Evolutionary conservation across 164 flowering plant species (phyloP), one percentile per base, ranked within the genome.

Genomic region (Malania oleifera): DNA sequence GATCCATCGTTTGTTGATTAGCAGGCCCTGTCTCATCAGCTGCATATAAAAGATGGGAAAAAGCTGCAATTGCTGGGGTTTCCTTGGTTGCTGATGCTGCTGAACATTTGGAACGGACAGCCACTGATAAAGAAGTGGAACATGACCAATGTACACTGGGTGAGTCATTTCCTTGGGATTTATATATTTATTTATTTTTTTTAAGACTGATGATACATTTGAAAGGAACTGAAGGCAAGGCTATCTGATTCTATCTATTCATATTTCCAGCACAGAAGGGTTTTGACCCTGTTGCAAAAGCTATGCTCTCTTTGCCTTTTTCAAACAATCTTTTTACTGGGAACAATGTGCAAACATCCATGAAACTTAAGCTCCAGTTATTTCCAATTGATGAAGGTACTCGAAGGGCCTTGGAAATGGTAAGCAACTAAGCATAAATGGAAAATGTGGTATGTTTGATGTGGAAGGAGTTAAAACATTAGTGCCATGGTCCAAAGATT

Each of bases 41-140:
- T 70, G 88, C 89, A 37, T 82, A 83, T 70, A 88, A 73, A 75
- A 81, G 80, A 66, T 91, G 96, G 97, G 99, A 91, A 71, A 93
- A 82, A 73, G 99, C 97, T 67, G 99, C 96, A 58, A 90, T 84
- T 39, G 96, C 87, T 79, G 99, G 99, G 52, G 97, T 93, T 68
- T 86, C 89, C 31, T 80, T 95, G 76, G 99, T 90, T 68, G 97
- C 97, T 52, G 97, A 95, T 76, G 99, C 99, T 72, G 99, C 99
- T 69, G 99, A 86, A 78, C 97, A 90, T 73, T 73, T 95, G 79
- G 99, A 95, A 67, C 80, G 88, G 25, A 59, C 84, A 29, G 58
- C 74, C 26, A 61, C 47, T 35, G 64, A 70, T 48, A 80, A 70
- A 43, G 80, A 75, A 49, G 71, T 49, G 47, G 74, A 67, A 28